Percentiles rank a stretch among this genome's conserved stretches.
phyloP scores from a whole-genome alignment of 108 stramenopile genomes.

The Stephanodiscus triporus region DNA sequence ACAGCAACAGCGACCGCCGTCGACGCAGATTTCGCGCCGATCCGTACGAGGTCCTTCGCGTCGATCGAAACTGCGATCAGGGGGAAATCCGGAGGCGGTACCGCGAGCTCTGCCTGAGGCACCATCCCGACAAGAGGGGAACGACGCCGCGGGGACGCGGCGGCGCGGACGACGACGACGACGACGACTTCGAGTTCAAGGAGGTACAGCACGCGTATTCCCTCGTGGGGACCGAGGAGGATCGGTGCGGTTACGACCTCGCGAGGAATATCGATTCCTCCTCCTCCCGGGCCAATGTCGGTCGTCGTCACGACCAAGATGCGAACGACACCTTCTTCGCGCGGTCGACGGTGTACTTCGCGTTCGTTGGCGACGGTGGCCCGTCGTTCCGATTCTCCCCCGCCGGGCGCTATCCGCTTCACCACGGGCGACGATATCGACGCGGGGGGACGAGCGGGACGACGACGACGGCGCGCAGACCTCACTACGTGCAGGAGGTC shows the following conservation, averaged over 20 bases:
- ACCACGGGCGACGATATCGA: not conserved
- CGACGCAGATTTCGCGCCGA: slow-evolving; percentile 30
- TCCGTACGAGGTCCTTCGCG: slow-evolving; percentile 67
- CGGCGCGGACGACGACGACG: not conserved
- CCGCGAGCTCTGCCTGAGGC: slow-evolving; percentile 63
- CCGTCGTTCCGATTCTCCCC: slow-evolving; percentile 28
- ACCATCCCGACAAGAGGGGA: slow-evolving; percentile 82
- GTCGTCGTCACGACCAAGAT: not conserved
- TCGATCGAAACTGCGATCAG: slow-evolving; percentile 43
- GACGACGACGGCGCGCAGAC: slow-evolving; percentile 21
- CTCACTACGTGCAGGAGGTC: slow-evolving; percentile 69
- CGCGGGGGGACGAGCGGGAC: slow-evolving; percentile 5
- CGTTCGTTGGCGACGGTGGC: slow-evolving; percentile 26
- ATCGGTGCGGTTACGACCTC: slow-evolving; percentile 50
- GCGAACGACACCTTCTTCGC: slow-evolving; percentile 5
- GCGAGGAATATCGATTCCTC: slow-evolving; percentile 8
- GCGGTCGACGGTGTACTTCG: slow-evolving; percentile 35
- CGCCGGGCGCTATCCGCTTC: not conserved
- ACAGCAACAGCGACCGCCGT: not conserved
- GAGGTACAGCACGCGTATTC: slow-evolving; percentile 73
- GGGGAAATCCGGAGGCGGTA: slow-evolving; percentile 68
- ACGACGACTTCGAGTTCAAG: slow-evolving; percentile 70
- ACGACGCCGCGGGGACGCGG: not conserved
- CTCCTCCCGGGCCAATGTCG: not conserved
- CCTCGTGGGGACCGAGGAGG: slow-evolving; percentile 64